Percentiles rank a stretch among this genome's conserved stretches.
These are phyloP conservation scores for Pythium aquatile DNA, from an alignment of 352 stramenopile species.

Conservation along the genomic window DNA sequence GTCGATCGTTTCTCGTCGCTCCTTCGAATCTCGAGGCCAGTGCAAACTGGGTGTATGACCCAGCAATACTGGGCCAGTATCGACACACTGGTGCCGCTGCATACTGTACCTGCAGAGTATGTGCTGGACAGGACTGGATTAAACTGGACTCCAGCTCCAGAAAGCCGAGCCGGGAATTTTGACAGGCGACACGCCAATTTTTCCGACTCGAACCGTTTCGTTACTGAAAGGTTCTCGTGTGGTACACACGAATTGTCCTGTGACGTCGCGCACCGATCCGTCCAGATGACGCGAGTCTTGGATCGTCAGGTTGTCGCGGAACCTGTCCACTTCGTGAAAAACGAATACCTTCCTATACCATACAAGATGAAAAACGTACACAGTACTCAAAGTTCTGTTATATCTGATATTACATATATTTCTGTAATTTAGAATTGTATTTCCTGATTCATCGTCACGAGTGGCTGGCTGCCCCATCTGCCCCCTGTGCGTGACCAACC, in stretches of 20 bases:
- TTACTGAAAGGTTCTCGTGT: background rate
- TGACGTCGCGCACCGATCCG: background rate
- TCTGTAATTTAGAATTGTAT: background rate
- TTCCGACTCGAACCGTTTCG: no score
- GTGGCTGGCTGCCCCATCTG: background rate
- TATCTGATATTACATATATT: background rate
- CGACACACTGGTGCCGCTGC: no score
- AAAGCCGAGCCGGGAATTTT: background rate
- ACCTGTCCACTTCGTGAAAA: background rate
- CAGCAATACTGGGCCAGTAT: no score
- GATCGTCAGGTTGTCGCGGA: background rate
- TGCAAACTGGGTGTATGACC: background rate
- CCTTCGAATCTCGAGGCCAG: background rate
- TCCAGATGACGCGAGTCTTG: background rate
- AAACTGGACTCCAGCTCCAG: background rate
- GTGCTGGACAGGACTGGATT: background rate
- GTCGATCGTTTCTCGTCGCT: background rate
- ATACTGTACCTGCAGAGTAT: background rate
- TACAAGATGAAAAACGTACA: background rate
- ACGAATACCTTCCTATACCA: background rate
- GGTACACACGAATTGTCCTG: background rate
- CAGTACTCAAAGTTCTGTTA: background rate
- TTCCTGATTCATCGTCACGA: background rate
- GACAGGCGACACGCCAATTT: no score
- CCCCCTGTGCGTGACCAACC: background rate